Base-by-base conservation (phyloP, 805 yeast species). In the Kodamaea hsintzibuensis region DNA sequence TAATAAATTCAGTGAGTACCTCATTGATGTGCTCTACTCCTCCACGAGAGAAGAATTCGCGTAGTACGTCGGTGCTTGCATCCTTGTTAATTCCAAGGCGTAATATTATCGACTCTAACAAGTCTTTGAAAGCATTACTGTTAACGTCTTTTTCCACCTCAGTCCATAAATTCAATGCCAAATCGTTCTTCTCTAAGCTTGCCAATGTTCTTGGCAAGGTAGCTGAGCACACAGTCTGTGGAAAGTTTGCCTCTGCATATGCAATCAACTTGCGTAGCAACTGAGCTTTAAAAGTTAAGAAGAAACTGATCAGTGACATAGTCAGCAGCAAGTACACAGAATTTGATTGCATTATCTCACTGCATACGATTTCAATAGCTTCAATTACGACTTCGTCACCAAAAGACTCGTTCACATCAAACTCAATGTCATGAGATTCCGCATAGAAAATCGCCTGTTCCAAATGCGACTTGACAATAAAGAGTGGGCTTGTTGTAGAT, bases 371-470 rank as follows among this genome's bases (percentile, higher is more conserved):
- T 1, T 67, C 56, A 2, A 88, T 66, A n/a, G 92, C 73, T 13
- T 62, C 55, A 17, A 55, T 27, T 1, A 71, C 56, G 0, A 54
- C 52, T 2, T 55, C 55, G 7, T 58, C 55, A 3, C 66, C 49
- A 46, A 51, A 60, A 0, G 57, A 85, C 2, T 58, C 56, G 56
- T 39, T 16, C 14, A 42, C 27, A 33, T 47, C 13, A 53, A 83
- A 69, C 7, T 77, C 76, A 2, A 82, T 69, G 12, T 76, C 79
- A 2, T 76, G 43, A 69, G 79, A 63, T 68, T 74, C 69, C 5
- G 19, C 25, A 57, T 82, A 88, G 61, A 85, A 87, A 1, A 92
- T 82, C 0, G 92, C 96, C 68, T 92, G 98, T 59, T 88, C 95
- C 18, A 93, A 82, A 60, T 86, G 92, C 0, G 90, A 81, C 63